Base-by-base conservation (phyloP, 2,329 filamentous ascomycete species). In the Periconia sp. region DNA sequence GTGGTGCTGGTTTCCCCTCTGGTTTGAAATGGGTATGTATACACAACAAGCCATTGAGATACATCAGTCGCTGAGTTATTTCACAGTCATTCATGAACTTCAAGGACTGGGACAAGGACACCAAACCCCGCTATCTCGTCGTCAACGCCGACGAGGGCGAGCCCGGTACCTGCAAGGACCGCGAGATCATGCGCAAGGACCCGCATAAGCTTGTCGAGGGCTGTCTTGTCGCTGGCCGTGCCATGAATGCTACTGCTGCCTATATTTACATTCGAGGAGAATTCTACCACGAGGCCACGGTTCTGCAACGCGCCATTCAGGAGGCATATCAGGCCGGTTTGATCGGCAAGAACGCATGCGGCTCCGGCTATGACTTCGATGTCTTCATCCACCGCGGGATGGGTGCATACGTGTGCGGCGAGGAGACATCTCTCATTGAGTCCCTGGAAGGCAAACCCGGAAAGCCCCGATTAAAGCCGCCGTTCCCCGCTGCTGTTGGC, bases 201-300 rank as follows among this genome's bases (percentile, higher is more conserved):
- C 94, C 94, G 52, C 94, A 99, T 81, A 99, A 99, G 82, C 88
- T 99, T 56, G 80, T 99, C 68, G 94, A 99, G 78, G 94, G 94
- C 70, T 99, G 94, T 74, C 80, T 99, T 54, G 87, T 99, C 35
- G 91, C 94, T 57, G 94, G 94, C 38, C 88, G 94, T 69, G 92
- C 94, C 68, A 99, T 99, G 94, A 99, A 99, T 78, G 94, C 92
- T 68, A 94, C 89, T 34, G 94, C 94, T 46, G 94, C 94, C 58
- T 99, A 99, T 78, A 99, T 99, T 71, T 99, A 99, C 75, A 99
- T 99, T 65, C 92, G 94, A 71, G 94, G 94, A 69, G 94, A 99
- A 75, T 99, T 99, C 73, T 89, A 96, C 71, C 84, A 96, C 68
- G 94, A 99, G 76, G 94, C 94, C 12, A 89, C 90, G 32, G 86